Percentiles rank a stretch among this genome's conserved stretches.
Evolutionary conservation across 768 basidiomycete species (phyloP).

Genomic region (Kwoniella sp.): DNA sequence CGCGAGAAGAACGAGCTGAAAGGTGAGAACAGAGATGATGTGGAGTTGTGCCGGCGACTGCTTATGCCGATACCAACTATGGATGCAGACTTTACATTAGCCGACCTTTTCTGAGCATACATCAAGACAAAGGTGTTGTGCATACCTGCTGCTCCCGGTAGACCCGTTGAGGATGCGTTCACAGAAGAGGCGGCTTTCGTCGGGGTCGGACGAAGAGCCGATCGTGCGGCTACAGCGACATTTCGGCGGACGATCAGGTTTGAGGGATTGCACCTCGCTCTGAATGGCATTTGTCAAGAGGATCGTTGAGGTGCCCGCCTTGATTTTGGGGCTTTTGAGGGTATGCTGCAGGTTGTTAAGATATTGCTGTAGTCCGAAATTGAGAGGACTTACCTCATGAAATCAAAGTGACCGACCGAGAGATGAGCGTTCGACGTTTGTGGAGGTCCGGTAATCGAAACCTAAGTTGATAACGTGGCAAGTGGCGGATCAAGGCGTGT

Average conservation of each 20-base stretch:
- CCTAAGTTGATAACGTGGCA: too few relatives aligned
- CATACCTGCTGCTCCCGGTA: too few relatives aligned
- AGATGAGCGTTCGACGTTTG: not conserved
- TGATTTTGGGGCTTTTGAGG: not conserved
- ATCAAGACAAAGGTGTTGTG: not conserved
- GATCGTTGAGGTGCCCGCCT: not conserved
- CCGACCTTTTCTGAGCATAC: not conserved
- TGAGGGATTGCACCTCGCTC: constrained; percentile 22
- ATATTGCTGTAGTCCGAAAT: not conserved
- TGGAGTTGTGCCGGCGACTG: constrained; percentile 11
- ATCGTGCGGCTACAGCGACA: constrained; percentile 4
- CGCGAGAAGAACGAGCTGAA: constrained; percentile 25
- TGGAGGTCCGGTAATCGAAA: not conserved
- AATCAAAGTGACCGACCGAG: too few relatives aligned
- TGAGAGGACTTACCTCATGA: not conserved
- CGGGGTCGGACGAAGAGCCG: not conserved
- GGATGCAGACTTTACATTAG: not conserved
- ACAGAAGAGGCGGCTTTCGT: not conserved
- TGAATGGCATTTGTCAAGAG: constrained; percentile 19
- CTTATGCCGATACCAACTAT: not conserved
- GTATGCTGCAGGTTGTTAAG: not conserved
- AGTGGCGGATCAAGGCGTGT: too few relatives aligned
- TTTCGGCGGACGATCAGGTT: constrained; percentile 11
- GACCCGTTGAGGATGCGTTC: not conserved
- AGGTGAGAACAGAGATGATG: constrained; percentile 20